Base-by-base conservation (phyloP, 306 rosid species). In the Gynostemma pentaphyllum region DNA sequence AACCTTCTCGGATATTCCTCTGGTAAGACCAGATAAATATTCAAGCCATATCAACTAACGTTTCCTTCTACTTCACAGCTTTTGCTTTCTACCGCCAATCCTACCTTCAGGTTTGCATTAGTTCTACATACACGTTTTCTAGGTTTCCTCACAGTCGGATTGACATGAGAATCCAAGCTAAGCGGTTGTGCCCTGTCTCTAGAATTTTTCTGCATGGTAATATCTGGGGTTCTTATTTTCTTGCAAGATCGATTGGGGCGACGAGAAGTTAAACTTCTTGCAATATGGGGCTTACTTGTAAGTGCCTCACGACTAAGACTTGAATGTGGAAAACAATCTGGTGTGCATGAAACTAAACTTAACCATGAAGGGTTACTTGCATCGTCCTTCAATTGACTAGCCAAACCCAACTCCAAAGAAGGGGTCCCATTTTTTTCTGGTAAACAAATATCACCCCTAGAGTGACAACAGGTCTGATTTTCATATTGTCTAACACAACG, bases 271-370 rank as follows among this genome's bases (percentile, higher is more conserved):
- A 70, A 39, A 49, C 66, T 80, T 77, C 66, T 57, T 14, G 73
- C 39, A 66, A 45, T 66, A 40, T 67, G 60, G 65, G 40, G 68
- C 64, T 70, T 78, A 24, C 72, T 19, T 29, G 41, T 47, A 64
- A 54, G 56, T 54, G 21, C 45, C 5, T 70, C 76, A 45, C 49
- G 77, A 46, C 50, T 47, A 5, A 56, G 32, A 3, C 15, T 75
- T 11, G 74, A 29, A 63, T 7, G 45, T 30, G 44, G 70, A 72
- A 60, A 71, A 69, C 52, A 59, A 50, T 78, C 79, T 3, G 81
- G 72, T 24, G 79, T 34, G 61, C 71, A 67, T 46, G 94, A 79
- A 76, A 86, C 92, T 67, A 89, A 74, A 76, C 95, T 84, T 48
- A 89, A 68, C 92, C 95, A 86, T 14, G 89, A 83, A 29, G 80